A percentile compares a stretch with the other conserved stretches of the same genome.
phyloP scores from a whole-genome alignment of 2,329 filamentous ascomycete genomes.

The Colletotrichum simmondsii region DNA sequence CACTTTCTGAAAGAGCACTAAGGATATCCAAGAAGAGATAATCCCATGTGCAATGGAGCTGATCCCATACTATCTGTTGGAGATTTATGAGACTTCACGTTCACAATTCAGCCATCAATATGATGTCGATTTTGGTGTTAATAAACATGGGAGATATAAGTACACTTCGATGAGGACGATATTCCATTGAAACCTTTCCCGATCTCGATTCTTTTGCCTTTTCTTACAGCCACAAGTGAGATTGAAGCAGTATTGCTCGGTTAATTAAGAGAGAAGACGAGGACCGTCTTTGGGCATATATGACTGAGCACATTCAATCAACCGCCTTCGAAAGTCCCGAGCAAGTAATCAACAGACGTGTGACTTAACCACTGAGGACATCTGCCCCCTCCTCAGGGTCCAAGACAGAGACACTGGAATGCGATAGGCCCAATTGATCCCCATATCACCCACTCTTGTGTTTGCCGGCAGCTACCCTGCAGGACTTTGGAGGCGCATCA shows the following conservation, averaged over 20 bases:
- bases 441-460: not conserved
- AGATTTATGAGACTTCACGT: too few species aligned
- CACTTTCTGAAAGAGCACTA: not conserved
- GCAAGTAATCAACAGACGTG: not conserved
- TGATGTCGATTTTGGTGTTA: too few species aligned
- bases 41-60: too few species aligned
- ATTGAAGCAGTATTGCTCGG: too few species aligned
- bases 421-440: not conserved
- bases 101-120: too few species aligned
- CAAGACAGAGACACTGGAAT: not conserved
- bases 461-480: not conserved
- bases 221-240: too few species aligned
- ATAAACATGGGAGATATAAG: too few species aligned
- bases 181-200: too few species aligned
- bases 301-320: not conserved
- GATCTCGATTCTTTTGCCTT: too few species aligned
- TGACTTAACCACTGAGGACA: not conserved
- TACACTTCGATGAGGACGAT: too few species aligned
- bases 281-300: not conserved
- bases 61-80: too few species aligned
- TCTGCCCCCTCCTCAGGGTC: not conserved
- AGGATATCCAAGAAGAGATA: too few species aligned
- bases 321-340: not conserved
- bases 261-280: not conserved
- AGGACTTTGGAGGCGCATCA: not conserved